A percentile compares a stretch with the other conserved stretches of the same genome.
phyloP scores from a whole-genome alignment of 805 yeast species.

The Grigorovia humatica region DNA sequence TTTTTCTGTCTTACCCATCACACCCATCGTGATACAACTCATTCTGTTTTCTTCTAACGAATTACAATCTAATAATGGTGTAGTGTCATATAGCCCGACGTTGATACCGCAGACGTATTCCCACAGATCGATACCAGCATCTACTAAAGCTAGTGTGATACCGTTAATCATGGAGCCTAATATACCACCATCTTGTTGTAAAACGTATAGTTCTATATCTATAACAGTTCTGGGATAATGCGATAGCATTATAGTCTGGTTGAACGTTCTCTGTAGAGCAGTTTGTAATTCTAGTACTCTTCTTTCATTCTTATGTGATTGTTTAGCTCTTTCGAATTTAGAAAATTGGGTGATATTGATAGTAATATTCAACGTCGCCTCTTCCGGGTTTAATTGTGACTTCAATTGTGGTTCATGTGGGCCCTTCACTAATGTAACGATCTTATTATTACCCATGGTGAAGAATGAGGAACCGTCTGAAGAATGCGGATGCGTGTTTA shows the following conservation, averaged over 20 bases:
- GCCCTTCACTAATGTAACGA: conserved; percentile 76
- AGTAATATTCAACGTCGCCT: conserved; percentile 51
- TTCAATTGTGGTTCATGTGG: conserved; percentile 72
- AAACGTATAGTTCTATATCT: conserved; percentile 62
- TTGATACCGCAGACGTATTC: conserved; percentile 78
- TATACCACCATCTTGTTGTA: conserved; percentile 86
- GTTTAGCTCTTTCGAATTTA: conserved; percentile 62
- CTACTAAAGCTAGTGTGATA: conserved; percentile 78
- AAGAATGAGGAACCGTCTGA: conserved; percentile 89
- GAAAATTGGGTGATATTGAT: conserved; percentile 75
- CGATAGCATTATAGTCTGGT: conserved; percentile 61
- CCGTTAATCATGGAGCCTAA: conserved; percentile 75
- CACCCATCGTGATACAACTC: conserved; percentile 72
- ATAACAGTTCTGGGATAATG: conserved; percentile 78
- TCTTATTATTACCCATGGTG: conserved; percentile 86
- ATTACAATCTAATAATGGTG: conserved; percentile 75
- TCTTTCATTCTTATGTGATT: conserved; percentile 52
- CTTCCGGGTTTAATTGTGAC: conserved; percentile 39
- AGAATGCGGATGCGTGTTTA: conserved; percentile 79
- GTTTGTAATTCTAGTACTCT: conserved; percentile 58
- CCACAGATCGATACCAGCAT: conserved; percentile 91
- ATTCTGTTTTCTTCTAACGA: conserved; percentile 75
- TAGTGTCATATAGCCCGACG: conserved; percentile 70
- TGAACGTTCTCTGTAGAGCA: conserved; percentile 57
- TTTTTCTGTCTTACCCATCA: conserved; percentile 73